Evolutionary conservation across 805 yeast species (phyloP).

Genomic region (Candida multigemmis): DNA sequence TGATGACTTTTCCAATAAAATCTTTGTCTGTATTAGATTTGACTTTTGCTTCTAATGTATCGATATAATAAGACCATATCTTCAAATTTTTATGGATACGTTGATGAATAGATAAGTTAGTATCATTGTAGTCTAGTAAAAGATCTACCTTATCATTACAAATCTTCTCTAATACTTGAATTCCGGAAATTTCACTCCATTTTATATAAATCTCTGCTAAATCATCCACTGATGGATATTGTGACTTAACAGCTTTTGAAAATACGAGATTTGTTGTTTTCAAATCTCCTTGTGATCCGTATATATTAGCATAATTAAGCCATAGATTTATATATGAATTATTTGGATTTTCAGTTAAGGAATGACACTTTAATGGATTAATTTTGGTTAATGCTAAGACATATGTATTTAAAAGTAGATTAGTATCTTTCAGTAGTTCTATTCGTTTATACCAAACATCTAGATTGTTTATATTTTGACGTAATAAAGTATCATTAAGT

Average conservation of each 20-base stretch:
- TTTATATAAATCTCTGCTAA: slow-evolving; percentile 59
- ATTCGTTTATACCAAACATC: slow-evolving; percentile 64
- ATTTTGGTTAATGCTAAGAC: slow-evolving; percentile 59
- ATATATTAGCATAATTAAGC: slow-evolving; percentile 60
- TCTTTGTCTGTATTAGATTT: slow-evolving; percentile 24
- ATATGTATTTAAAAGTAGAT: slow-evolving; percentile 39
- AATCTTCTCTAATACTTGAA: slow-evolving; percentile 23
- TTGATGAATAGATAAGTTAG: slow-evolving; percentile 41
- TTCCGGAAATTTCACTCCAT: slow-evolving; percentile 58
- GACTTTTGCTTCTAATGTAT: slow-evolving; percentile 51
- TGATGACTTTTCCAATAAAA: slow-evolving; percentile 9
- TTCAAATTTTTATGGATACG: slow-evolving; percentile 51
- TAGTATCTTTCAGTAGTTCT: slow-evolving; percentile 31
- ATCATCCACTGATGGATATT: slow-evolving; percentile 54
- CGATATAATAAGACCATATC: slow-evolving; percentile 70
- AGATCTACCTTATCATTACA: slow-evolving; percentile 9
- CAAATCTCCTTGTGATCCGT: slow-evolving; percentile 45
- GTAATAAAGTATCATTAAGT: slow-evolving; percentile 57
- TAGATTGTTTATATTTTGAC: slow-evolving; percentile 54
- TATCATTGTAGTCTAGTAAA: slow-evolving; percentile 23
- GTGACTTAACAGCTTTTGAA: slow-evolving; percentile 61
- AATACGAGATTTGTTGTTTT: slow-evolving; percentile 54
- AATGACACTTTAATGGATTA: slow-evolving; percentile 42
- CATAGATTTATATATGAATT: slow-evolving; percentile 60
- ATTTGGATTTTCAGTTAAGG: slow-evolving; percentile 14